phyloP scores from a whole-genome alignment of 1,284 basidiomycete species.

The Lentinus polychrous region DNA sequence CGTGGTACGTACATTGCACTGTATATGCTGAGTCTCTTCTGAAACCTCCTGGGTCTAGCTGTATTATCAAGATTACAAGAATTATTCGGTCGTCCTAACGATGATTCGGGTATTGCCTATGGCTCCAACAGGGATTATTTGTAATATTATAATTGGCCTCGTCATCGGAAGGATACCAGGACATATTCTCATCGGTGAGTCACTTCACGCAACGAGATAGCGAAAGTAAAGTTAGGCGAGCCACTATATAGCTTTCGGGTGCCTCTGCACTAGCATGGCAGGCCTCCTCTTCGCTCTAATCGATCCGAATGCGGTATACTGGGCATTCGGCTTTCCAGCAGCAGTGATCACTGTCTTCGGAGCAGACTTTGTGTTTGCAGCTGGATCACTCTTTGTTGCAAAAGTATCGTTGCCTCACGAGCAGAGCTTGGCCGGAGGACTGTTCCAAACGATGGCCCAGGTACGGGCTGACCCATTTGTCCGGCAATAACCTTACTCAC shows the following conservation, averaged over 20 bases:
- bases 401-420: conserved; percentile 31
- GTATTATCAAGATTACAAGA: conserved; percentile 56
- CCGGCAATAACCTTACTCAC: background rate
- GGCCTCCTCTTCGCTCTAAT: conserved; percentile 68
- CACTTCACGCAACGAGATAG: too few relatives aligned
- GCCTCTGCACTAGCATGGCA: conserved; percentile 49
- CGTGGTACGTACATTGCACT: conserved; percentile 27
- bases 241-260: conserved; percentile 38
- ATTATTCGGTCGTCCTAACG: conserved; percentile 47
- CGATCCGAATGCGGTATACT: conserved; percentile 29
- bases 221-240: too few relatives aligned
- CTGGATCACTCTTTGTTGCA: conserved; percentile 66
- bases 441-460: conserved; percentile 8
- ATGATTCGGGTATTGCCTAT: conserved; percentile 74
- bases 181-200: conserved; percentile 47
- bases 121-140: conserved; percentile 14
- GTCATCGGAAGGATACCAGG: conserved; percentile 47
- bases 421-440: conserved; percentile 7
- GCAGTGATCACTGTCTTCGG: conserved; percentile 4
- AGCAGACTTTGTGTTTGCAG: conserved; percentile 64
- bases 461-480: background rate
- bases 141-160: conserved; percentile 57
- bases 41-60: conserved; percentile 27
- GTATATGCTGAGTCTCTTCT: background rate
- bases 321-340: conserved; percentile 8